Conservation (phyloP, 352 stramenopile genomes). For the Pythium utonaiense region DNA sequence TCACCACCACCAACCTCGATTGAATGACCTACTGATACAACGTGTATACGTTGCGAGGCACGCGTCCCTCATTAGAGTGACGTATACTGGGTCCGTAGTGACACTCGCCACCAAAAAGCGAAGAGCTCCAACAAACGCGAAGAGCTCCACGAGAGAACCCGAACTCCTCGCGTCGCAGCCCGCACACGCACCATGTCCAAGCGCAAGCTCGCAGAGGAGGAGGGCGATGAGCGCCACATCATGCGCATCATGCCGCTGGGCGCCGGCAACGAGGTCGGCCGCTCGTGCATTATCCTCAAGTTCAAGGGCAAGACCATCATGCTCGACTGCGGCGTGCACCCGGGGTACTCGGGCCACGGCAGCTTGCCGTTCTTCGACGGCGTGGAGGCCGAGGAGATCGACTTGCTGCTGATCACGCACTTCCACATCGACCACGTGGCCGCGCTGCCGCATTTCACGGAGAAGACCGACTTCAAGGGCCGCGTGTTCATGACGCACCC, state of each 20-base stretch:
- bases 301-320: conserved; percentile 99
- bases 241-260: conserved; percentile 96
- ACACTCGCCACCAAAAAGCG: too few relatives aligned
- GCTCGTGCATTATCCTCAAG: conserved; percentile 99
- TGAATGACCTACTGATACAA: conserved; percentile 4
- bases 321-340: conserved; percentile 89
- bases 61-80: conserved; percentile 9
- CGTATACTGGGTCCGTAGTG: neutral
- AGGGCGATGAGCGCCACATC: conserved; percentile 81
- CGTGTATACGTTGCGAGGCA: neutral
- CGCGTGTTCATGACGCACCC: conserved; percentile 99
- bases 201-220: conserved; percentile 65
- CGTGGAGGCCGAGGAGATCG: conserved; percentile 93
- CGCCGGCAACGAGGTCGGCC: conserved; percentile 97
- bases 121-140: neutral
- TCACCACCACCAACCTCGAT: neutral
- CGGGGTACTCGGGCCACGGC: conserved; percentile 94
- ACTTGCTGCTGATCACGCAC: conserved; percentile 98
- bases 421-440: conserved; percentile 99
- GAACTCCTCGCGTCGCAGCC: neutral
- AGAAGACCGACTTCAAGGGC: conserved; percentile 98
- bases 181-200: conserved; percentile 77
- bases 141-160: neutral
- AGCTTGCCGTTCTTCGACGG: conserved; percentile 98
- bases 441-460: conserved; percentile 98